Evolutionary conservation across 164 flowering plant genomes (phyloP), one percentile per base, ranked within the genome.

Genomic region (Brasenia schreberi): DNA sequence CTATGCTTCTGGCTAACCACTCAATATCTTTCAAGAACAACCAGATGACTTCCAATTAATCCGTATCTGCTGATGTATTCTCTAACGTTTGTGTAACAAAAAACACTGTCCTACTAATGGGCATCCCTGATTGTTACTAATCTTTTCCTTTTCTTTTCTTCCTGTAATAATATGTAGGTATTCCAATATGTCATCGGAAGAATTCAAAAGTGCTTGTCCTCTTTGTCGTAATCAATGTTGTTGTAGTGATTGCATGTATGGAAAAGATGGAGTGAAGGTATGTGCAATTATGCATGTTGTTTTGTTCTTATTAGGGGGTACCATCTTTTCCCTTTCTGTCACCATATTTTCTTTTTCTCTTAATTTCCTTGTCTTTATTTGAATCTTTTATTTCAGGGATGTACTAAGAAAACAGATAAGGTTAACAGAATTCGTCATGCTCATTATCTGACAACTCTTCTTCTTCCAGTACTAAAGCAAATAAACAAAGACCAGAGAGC

Each of bases 221-320:
- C 83, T 87, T 65, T 93, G 98, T 73, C 83, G 78, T 64, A 78
- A 82, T 72, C 76, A 74, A 66, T 93, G 98, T 76, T 72, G 77
- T 66, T 90, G 97, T 69, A 80, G 76, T 66, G 72, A 68, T 66
- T 93, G 96, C 79, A 52, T 71, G 70, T 70, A 59, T 53, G 71
- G 56, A 73, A 74, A 71, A 71, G 67, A 43, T 67, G 79, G 71
- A 65, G 67, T 69, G 72, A 80, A 90, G 96, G 96, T 90, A 73
- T 82, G 84, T 45, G 53, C 43, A 61, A 66, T 60, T 63, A 17
- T 19, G 27, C 63, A 18, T 44, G 11, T 10, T 23, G 7, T 67
- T 63, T 42, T 18, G 7, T 6, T 7, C 63, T 49, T 43, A 17
- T 18, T 58, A 14, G 17, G 14, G 5, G 12, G 49, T n/a, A 23